Base-by-base conservation (phyloP, 2,329 filamentous ascomycete species). In the Ophiognomonia clavigignenti-juglandacearum region DNA sequence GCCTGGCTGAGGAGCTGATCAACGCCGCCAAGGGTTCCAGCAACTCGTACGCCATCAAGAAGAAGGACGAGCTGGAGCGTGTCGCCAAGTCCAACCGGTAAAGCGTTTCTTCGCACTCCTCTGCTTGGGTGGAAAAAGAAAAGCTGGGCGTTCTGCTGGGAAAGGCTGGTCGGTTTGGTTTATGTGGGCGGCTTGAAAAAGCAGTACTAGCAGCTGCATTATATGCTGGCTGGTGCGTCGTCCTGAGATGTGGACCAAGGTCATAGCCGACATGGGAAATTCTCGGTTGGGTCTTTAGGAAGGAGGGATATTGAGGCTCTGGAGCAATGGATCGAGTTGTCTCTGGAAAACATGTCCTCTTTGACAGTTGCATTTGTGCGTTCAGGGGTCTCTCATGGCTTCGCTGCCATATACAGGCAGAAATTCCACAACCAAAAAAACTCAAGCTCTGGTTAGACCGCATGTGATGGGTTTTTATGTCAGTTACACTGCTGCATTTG, bases 61-160 rank as follows among this genome's bases (percentile, higher is more conserved):
- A 98, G 90, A 98, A 98, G 92, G 93, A 98, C 76, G 95, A 98
- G 87, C 78, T 98, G 80, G 93, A 98, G 87, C 93, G 93, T 93
- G 93, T 98, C 67, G 93, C 93, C 78, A 98, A 98, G 89, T 89
- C 83, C 84, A 98, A 98, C 86, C 88, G 93, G 86, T 98, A 97
- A 91, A 91, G 57, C 43, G 53, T 50, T 46, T 32, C 48, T 49
- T 44, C 45, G 41, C 37, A 41, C 35, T 42, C 26, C 39, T 50
- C 41, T 37, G 23, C 29, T 37, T 19, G 27, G 35, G 43, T 24
- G 37, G 43, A 36, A 45, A 39, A 44, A 44, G n/a, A 45, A 39
- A 44, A 32, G 43, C 27, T 48, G 37, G 49, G 49, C 47, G 46
- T 51, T 49, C 31, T 51, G 49, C 53, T 47, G 56, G 55, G 57